A percentile compares a stretch with the other conserved stretches of the same genome.
Evolutionary conservation across 2,329 filamentous ascomycete species (phyloP).

Genomic region (Aspergillus clavatus): DNA sequence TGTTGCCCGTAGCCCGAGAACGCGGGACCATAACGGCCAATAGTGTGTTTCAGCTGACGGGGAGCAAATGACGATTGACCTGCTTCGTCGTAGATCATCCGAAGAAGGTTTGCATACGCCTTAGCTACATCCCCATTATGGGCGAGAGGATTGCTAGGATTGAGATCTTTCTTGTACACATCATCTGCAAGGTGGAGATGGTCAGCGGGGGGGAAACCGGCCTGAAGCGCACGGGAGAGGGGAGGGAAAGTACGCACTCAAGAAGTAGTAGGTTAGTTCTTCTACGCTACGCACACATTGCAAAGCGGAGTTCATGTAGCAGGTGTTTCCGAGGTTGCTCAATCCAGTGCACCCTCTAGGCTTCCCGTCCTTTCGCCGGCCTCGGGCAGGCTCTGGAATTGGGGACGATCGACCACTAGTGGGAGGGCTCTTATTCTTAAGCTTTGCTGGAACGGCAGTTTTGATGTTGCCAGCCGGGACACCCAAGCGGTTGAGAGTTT

Average conservation of each 20-base stretch:
- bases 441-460: constrained; percentile 27
- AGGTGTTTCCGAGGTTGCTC: constrained; percentile 90
- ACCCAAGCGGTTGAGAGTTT: constrained; percentile 45
- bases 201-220: constrained; percentile 7
- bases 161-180: constrained; percentile 74
- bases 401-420: constrained; percentile 65
- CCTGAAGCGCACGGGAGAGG: background rate
- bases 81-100: constrained; percentile 70
- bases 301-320: constrained; percentile 97
- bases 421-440: constrained; percentile 39
- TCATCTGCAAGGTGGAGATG: constrained; percentile 41
- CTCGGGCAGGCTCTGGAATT: constrained; percentile 64
- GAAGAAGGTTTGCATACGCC: constrained; percentile 70
- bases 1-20: constrained; percentile 96
- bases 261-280: constrained; percentile 87
- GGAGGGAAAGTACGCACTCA: constrained; percentile 44
- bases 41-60: constrained; percentile 72
- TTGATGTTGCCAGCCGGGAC: constrained; percentile 42
- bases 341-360: constrained; percentile 75
- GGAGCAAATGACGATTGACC: constrained; percentile 67
- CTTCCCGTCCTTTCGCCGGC: constrained; percentile 62
- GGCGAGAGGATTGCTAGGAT: constrained; percentile 76
- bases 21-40: constrained; percentile 74
- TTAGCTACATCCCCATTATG: constrained; percentile 83
- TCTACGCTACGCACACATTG: constrained; percentile 93